Percentiles rank a stretch among this genome's conserved stretches.
Evolutionary conservation across 2,329 filamentous ascomycete species (phyloP).

Genomic region (Xylariaceae sp.): DNA sequence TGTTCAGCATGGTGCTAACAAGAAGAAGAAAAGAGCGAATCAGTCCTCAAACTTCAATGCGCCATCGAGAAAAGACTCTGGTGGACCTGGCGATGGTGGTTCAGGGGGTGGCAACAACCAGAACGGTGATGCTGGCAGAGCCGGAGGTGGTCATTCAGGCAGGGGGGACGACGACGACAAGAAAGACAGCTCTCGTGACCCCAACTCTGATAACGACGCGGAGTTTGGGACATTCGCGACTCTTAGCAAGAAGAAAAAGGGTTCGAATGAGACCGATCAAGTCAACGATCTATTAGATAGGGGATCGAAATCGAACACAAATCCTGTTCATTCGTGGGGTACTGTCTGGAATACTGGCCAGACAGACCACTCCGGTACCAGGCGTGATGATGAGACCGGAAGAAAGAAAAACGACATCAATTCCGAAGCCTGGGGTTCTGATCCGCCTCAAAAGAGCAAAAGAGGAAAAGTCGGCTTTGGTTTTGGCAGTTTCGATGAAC

Average conservation of each 20-base stretch:
- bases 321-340: slow-evolving; percentile 54
- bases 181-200: slow-evolving; percentile 34
- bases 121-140: slow-evolving; percentile 34
- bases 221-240: slow-evolving; percentile 45
- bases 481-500: slow-evolving; percentile 44
- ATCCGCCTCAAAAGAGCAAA: slow-evolving; percentile 48
- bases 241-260: slow-evolving; percentile 47
- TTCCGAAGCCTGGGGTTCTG: slow-evolving; percentile 46
- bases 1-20: slow-evolving; percentile 51
- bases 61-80: slow-evolving; percentile 35
- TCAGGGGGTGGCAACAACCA: slow-evolving; percentile 28
- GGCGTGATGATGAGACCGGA: slow-evolving; percentile 31
- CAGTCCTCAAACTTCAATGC: slow-evolving; percentile 21
- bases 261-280: slow-evolving; percentile 39
- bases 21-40: slow-evolving; percentile 40
- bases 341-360: slow-evolving; percentile 53
- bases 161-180: slow-evolving; percentile 34
- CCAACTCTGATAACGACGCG: slow-evolving; percentile 27
- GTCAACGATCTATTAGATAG: slow-evolving; percentile 28
- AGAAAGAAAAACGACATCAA: slow-evolving; percentile 40
- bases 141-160: slow-evolving; percentile 29
- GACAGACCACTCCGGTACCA: slow-evolving; percentile 40
- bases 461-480: slow-evolving; percentile 41
- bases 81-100: slow-evolving; percentile 32
- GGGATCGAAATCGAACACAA: slow-evolving; percentile 30